A percentile compares a stretch with the other conserved stretches of the same genome.
Conservation (phyloP, 176 grass and related monocot genomes). For the Avena atlantica region DNA sequence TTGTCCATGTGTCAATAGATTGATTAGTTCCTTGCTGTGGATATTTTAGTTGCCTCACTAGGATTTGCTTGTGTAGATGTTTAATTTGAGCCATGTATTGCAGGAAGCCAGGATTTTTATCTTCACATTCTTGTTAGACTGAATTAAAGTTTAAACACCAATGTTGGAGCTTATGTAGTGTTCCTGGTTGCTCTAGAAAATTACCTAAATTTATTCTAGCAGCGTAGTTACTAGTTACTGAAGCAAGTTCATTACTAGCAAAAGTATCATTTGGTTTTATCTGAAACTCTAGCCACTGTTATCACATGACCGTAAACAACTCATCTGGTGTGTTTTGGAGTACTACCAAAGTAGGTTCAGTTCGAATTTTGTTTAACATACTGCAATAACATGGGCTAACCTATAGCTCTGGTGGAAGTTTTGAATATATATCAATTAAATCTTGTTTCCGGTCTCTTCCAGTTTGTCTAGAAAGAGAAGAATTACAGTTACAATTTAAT, state of each 20-base stretch:
- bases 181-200: conserved; percentile 14
- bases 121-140: background rate
- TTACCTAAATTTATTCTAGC: conserved; percentile 21
- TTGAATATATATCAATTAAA: conserved; percentile 8
- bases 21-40: conserved; percentile 22
- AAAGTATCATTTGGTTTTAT: conserved; percentile 24
- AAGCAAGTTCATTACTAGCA: conserved; percentile 1
- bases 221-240: background rate
- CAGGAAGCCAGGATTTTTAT: background rate
- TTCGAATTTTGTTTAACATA: conserved; percentile 21
- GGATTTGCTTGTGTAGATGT: background rate
- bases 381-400: background rate
- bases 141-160: background rate
- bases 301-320: background rate
- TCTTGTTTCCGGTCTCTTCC: conserved; percentile 8
- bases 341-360: conserved; percentile 1
- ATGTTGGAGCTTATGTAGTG: background rate
- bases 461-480: conserved; percentile 22
- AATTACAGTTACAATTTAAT: background rate
- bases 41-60: background rate
- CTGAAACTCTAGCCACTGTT: background rate
- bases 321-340: background rate
- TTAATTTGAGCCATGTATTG: conserved; percentile 10
- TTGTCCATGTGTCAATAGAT: background rate
- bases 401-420: background rate